Evolutionary conservation across 148 eudicot genomes (phyloP), one percentile per base, ranked within the genome.

Genomic region (Cornus controversa): DNA sequence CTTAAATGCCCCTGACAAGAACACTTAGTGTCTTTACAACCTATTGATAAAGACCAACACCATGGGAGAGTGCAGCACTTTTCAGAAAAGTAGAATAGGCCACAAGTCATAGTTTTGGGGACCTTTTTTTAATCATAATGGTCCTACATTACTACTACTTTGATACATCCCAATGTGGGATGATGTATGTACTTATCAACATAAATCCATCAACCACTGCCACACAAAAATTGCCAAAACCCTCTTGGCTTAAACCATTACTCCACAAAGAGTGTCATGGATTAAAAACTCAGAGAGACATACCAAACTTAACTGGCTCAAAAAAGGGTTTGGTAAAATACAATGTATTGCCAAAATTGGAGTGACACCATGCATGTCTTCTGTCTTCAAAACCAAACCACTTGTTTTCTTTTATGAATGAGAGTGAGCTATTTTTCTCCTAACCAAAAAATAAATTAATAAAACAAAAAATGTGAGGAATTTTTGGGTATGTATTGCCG

Each of bases 21-120:
- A 40, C 57, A 70, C 71, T 68, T 11, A n/a, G 57, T n/a, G 20
- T 15, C 73, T 23, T 50, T 24, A 18, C 47, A 10, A 40, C 57
- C 57, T 23, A 7, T 70, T 70, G 73, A 70, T 70, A 42, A 42
- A 10, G 73, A 70, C 73, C 71, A 69, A 69, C 71, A 69, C 71
- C 71, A 24, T 34, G n/a, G 40, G 70, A 60, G 18, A 7, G 45
- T n/a, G 6, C 23, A 37, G 57, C 57, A 40, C 73, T 40, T 70
- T 70, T 69, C 2, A 5, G 37, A 26, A 69, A 69, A 37, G 53
- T 13, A 15, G 42, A 31, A 36, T 68, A 14, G 14, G 20, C 25
- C 36, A 66, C 47, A 68, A 68, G 71, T 68, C 71, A 68, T n/a
- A 37, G 36, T 13, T 66, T 14, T 28, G 22, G 20, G 36, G 0